phyloP scores from a whole-genome alignment of 164 flowering plant genomes.

The Santalum album region DNA sequence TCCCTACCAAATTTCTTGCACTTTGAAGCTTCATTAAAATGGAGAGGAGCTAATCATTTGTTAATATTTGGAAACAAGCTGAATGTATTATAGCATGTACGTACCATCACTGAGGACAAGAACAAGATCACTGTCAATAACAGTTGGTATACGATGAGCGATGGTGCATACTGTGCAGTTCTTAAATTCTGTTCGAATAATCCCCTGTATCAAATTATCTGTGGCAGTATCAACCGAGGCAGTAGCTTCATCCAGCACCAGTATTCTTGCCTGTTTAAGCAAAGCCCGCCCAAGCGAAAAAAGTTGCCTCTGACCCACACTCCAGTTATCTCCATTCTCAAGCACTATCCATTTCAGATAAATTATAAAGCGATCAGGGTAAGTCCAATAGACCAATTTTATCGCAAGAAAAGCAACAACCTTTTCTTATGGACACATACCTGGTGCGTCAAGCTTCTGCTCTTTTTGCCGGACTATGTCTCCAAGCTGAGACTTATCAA shows the following conservation, averaged over 20 bases:
- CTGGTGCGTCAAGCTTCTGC: slow-evolving; percentile 81
- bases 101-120: slow-evolving; percentile 95
- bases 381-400: neutral
- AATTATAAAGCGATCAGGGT: neutral
- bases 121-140: slow-evolving; percentile 92
- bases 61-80: too few species aligned
- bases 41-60: too few species aligned
- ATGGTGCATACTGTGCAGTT: slow-evolving; percentile 93
- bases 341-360: slow-evolving; percentile 43
- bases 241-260: slow-evolving; percentile 97
- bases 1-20: too few species aligned
- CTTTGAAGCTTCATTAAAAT: too few species aligned
- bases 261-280: slow-evolving; percentile 79
- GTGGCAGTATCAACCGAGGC: slow-evolving; percentile 97
- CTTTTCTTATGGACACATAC: slow-evolving; percentile 22
- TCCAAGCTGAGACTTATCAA: slow-evolving; percentile 93
- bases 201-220: slow-evolving; percentile 89
- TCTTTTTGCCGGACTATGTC: slow-evolving; percentile 66
- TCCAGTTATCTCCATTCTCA: slow-evolving; percentile 99
- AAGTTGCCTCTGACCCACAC: slow-evolving; percentile 96
- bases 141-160: slow-evolving; percentile 97
- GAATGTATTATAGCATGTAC: slow-evolving; percentile 9
- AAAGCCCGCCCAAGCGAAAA: slow-evolving; percentile 90
- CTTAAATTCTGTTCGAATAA: slow-evolving; percentile 77
- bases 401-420: neutral